Conservation (phyloP, 2,329 filamentous ascomycete genomes). For the Ilyonectria mors-panacis region DNA sequence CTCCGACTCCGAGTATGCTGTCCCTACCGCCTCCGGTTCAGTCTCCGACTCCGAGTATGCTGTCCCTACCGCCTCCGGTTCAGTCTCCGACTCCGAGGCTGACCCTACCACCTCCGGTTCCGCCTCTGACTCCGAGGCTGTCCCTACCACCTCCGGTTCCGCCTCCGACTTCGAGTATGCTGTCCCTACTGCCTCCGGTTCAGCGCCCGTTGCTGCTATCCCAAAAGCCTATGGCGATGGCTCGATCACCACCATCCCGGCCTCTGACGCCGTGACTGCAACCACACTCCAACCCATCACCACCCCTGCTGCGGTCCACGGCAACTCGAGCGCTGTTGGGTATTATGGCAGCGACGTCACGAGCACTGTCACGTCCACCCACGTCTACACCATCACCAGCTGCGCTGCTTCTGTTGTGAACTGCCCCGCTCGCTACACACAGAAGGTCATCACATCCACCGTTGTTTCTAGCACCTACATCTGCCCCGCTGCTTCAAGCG, state of each 20-base stretch:
- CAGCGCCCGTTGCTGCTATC: neutral
- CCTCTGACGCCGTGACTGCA: neutral
- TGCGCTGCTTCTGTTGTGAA: conserved; percentile 57
- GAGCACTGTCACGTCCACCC: conserved; percentile 37
- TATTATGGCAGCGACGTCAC: conserved; percentile 38
- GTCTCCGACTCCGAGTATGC: too few species aligned
- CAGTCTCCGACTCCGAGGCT: neutral
- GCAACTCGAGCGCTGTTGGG: conserved; percentile 23
- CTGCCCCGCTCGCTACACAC: conserved; percentile 56
- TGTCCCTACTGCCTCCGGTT: neutral
- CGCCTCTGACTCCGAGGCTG: neutral
- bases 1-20: neutral
- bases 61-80: neutral
- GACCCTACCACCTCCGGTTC: neutral
- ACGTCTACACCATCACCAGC: conserved; percentile 49
- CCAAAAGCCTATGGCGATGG: too few species aligned
- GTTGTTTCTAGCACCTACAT: conserved; percentile 39
- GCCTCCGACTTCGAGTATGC: neutral
- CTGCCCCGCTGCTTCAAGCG: conserved; percentile 43
- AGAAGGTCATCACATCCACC: conserved; percentile 50
- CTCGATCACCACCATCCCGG: too few species aligned
- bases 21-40: neutral
- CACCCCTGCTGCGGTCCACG: neutral
- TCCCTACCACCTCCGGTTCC: neutral
- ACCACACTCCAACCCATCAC: neutral